Base-by-base conservation (phyloP, 306 rosid species). In the Vigna reflexopilosa region DNA sequence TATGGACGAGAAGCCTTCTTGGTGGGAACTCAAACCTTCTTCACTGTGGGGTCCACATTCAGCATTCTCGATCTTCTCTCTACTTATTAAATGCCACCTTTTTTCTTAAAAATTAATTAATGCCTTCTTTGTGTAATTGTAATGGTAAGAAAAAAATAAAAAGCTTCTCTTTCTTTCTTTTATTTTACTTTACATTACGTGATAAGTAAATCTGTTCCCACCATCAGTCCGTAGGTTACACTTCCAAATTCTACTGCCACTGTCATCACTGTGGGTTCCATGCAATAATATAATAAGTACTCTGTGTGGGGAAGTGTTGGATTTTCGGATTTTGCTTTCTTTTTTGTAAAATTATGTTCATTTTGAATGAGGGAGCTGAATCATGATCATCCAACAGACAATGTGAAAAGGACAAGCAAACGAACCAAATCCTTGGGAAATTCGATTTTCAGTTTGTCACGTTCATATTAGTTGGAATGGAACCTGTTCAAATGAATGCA, bases 1-100 rank as follows among this genome's bases (percentile, higher is more conserved):
- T 95, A 93, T 87, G 90, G 93, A 42, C 13, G 47, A 70, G 82
- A 74, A 6, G 45, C 19, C 48, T 44, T 9, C 48, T 11, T 40
- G 14, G 48, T 44, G 48, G 14, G 19, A 9, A 22, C 64, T 70
- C 58, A 52, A 26, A 62, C 26, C 22, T 57, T 61, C 22, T 44
- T 4, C 32, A 11, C 12, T 63, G 51, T 6, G 34, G 71, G 84
- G 89, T 79, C 70, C 50, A 55, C 20, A 19, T 69, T 59, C 66
- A 71, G 30, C 82, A 85, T 75, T 76, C 59, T 49, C 10, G 7
- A 76, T 52, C 63, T 61, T 40, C 9, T 61, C 20, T 61, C 2
- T 58, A 0, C 26, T 6, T 45, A n/a, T 71, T 75, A 6, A 40
- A 76, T 52, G 6, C 34, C 6, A 24, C 67, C 14, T 28, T 32